Evolutionary conservation across 73 alveolate genomes (phyloP), one percentile per base, ranked within the genome.

Genomic region (Blepharisma stoltei): DNA sequence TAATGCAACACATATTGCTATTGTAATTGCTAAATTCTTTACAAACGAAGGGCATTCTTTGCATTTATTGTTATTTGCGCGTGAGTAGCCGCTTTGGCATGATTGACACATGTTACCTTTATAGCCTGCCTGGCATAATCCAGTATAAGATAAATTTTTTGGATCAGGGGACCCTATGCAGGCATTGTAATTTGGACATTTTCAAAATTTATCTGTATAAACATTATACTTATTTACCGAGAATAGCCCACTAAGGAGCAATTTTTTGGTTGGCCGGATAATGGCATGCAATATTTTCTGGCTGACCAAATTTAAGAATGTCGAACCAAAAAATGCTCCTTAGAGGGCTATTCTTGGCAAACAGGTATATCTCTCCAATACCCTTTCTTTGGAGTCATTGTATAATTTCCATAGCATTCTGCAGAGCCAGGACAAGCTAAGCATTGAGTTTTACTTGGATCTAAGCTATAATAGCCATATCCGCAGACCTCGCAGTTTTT

Each of bases 71-170:
- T 65, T 81, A 8, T 84, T 88, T 44, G 86, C 32, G 48, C 86
- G 68, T 3, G 81, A 47, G 48, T 80, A 88, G 25, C 92, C 95
- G 27, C 90, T 88, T 77, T 71, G n/a, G 76, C 95, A 88, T 6
- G 90, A 78, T 68, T 86, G 55, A 67, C 95, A 88, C 6, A 88
- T 70, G 0, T 84, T 81, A 3, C 95, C 95, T 71, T 80, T 78
- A 48, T 71, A 83, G 8, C 95, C 95, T 4, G 76, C 82, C 6
- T 54, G 47, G 52, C 95, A 88, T 23, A 77, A 85, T 0, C 95
- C 95, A 45, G 5, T 8, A 14, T 60, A 14, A 60, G 37, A 8
- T 14, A 38, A 14, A 14, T 60, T 38, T 8, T 60, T 60, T 60
- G 1, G 46, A 32, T 32, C 41, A 32, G 41, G 41, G 41, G 41